Base-by-base conservation (phyloP, 805 yeast species). In the Metschnikowia lachancei region DNA sequence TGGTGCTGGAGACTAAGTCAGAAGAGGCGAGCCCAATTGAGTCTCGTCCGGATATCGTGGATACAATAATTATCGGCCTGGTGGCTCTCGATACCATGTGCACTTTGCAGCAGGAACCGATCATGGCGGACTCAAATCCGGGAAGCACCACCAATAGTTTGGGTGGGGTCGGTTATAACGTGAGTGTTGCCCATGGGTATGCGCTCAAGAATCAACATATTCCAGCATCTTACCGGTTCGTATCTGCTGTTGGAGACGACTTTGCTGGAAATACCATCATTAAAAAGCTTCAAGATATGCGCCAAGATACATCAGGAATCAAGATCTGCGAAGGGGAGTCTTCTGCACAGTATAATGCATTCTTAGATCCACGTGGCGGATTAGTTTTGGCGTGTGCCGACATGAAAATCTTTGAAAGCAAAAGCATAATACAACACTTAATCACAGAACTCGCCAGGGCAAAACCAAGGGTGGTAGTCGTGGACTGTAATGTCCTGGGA, bases 161-260 rank as follows among this genome's bases (percentile, higher is more conserved):
- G 8, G 97, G 96, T 1, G 97, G 96, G 1, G 96, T 89, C 2
- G 97, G 89, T 0, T 82, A 77, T 61, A 89, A 90, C 56, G 82
- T 89, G 13, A 82, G 87, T 0, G 57, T 77, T n/a, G 92, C 94
- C 0, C 70, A 85, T 3, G 57, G 64, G 16, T 76, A 71, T 49
- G 50, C 51, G 4, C 40, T 50, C 31, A 19, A 39, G 18, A 46
- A 43, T 26, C 54, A 48, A 33, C 11, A 46, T 26, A 29, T n/a
- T 12, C 35, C 22, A 37, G 18, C 33, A 40, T 45, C 45, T 16
- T 54, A 68, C 1, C 66, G 76, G 18, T 70, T 87, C 28, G 63
- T 88, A 0, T 79, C 90, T 0, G 71, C 76, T 4, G 70, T 87
- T 5, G 89, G 87, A 2, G 58, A 72, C n/a, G 92, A 85, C 51